A percentile compares a stretch with the other conserved stretches of the same genome.
phyloP scores from a whole-genome alignment of 257 asterid genomes.

The Leptodermis oblonga region DNA sequence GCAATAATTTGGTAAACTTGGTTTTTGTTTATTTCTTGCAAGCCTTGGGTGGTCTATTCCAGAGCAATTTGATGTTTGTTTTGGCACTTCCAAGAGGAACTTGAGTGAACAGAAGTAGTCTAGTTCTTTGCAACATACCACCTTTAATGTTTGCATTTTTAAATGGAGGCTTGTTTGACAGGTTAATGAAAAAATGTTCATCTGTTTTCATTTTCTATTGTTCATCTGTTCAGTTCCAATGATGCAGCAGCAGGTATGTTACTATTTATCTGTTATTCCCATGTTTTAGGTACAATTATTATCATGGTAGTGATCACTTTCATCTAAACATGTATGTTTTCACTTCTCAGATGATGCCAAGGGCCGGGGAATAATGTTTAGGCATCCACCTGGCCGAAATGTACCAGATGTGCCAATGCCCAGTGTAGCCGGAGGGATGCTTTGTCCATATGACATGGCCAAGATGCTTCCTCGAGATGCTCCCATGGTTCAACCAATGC shows the following conservation, averaged over 20 bases:
- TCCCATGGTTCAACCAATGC: conserved; percentile 59
- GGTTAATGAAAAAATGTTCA: neutral
- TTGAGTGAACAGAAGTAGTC: neutral
- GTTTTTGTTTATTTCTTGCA: neutral
- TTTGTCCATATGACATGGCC: conserved; percentile 72
- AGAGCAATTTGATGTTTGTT: neutral
- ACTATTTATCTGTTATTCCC: neutral
- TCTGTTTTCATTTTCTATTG: neutral
- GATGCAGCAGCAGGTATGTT: conserved; percentile 55
- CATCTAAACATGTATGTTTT: neutral
- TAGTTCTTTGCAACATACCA: neutral
- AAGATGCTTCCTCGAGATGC: conserved; percentile 60
- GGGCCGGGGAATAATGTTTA: conserved; percentile 70
- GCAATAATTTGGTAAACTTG: neutral
- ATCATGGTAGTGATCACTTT: neutral
- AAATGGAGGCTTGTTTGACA: neutral
- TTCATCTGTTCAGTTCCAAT: conserved; percentile 24
- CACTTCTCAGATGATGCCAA: conserved; percentile 56
- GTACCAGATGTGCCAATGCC: conserved; percentile 46
- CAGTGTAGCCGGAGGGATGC: conserved; percentile 62
- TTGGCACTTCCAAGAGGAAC: neutral
- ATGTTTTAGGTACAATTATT: neutral
- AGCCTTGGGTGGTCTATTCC: neutral
- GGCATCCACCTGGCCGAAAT: conserved; percentile 71
- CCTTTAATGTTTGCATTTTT: neutral